Base-by-base conservation (phyloP, 148 eudicot species). In the Fagopyrum esculentum region DNA sequence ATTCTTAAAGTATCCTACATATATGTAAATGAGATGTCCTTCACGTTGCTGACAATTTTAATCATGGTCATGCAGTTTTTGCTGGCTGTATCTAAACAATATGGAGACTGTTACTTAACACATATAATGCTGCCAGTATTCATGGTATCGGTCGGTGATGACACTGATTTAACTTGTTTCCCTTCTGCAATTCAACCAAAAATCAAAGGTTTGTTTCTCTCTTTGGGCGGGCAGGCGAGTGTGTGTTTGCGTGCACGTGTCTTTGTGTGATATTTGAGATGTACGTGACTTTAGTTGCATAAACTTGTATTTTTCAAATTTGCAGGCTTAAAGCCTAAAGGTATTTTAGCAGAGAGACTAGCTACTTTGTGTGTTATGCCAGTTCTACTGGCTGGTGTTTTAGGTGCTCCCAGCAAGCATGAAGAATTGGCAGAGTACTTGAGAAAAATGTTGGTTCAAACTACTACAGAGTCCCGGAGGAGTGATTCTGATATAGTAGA, bases 101-200 rank as follows among this genome's bases (percentile, higher is more conserved):
- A 87, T 79, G 98, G 98, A 74, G 97, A 87, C 56, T 80, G 79
- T 77, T 94, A 94, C 85, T 78, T 86, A 84, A 90, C 90, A 69
- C 85, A 84, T 80, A 87, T 92, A 75, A 84, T 94, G 90, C 89
- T 92, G 66, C 98, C 98, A 22, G 87, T 90, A 70, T 90, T 94
- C 86, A 80, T 90, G 86, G 83, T 87, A 74, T 86, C 96, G n/a
- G 87, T 92, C 80, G 98, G 96, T 44, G 93, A 92, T 74, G 60
- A 84, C 73, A 84, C 92, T 74, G 90, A 90, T 85, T 81, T 94
- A 44, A 79, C 80, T 72, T 87, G 40, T 79, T 86, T 94, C 73
- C 97, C 98, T n/a, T 73, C 82, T 49, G 76, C 83, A 26, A 60
- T 76, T 69, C 90, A 83, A 72, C 75, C 90, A 76, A 92, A 84